These are phyloP conservation scores for Phytophthora boehmeriae DNA, from an alignment of 352 stramenopile genomes.

Conservation along the genomic window DNA sequence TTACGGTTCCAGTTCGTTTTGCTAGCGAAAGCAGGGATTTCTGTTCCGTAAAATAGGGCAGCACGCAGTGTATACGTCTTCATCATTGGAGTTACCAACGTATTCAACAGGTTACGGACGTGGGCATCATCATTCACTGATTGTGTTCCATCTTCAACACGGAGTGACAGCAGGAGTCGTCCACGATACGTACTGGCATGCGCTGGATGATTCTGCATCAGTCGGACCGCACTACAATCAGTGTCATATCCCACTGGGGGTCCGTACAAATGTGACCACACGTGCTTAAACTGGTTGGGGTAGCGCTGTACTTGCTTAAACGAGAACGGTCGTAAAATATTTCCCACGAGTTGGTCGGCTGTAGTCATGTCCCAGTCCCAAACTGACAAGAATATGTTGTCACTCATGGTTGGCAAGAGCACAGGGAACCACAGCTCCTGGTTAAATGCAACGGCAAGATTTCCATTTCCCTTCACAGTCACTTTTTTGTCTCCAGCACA, in stretches of 20 bases:
- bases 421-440: slow-evolving; percentile 91
- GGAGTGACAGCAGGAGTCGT: slow-evolving; percentile 68
- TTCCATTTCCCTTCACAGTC: slow-evolving; percentile 63
- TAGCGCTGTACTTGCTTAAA: slow-evolving; percentile 77
- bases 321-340: slow-evolving; percentile 64
- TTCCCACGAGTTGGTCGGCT: slow-evolving; percentile 75
- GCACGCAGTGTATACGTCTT: slow-evolving; percentile 67
- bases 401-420: slow-evolving; percentile 79
- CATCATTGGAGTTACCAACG: slow-evolving; percentile 37
- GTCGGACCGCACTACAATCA: slow-evolving; percentile 30
- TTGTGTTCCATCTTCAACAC: slow-evolving; percentile 69
- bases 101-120: slow-evolving; percentile 64
- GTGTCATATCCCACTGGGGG: slow-evolving; percentile 67
- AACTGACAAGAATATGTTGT: slow-evolving; percentile 83
- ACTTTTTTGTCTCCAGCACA: slow-evolving; percentile 73
- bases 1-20: slow-evolving; percentile 75
- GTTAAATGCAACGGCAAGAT: slow-evolving; percentile 58
- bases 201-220: slow-evolving; percentile 71
- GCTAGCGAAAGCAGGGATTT: slow-evolving; percentile 79
- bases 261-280: slow-evolving; percentile 88
- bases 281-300: slow-evolving; percentile 53
- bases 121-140: slow-evolving; percentile 73
- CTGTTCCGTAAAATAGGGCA: slow-evolving; percentile 76
- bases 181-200: slow-evolving; percentile 82
- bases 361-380: slow-evolving; percentile 81